These are phyloP conservation scores for Prunus campanulata DNA, from an alignment of 306 rosid genomes.

Conservation along the genomic window DNA sequence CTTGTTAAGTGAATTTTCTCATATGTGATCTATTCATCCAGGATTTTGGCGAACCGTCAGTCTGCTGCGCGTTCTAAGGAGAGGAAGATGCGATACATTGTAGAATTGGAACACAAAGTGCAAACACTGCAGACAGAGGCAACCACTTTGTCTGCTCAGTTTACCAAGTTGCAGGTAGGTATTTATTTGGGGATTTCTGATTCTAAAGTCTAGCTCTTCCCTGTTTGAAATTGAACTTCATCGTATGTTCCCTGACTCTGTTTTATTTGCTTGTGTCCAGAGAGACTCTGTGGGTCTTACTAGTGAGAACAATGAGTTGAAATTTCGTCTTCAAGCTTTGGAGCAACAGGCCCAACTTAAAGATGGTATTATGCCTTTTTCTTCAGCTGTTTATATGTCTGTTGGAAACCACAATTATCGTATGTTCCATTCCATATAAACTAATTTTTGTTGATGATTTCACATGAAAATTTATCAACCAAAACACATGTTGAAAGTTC, in stretches of 20 bases:
- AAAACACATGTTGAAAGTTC: neutral
- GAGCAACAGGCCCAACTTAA: slow-evolving; percentile 82
- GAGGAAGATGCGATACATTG: slow-evolving; percentile 62
- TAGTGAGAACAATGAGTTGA: slow-evolving; percentile 70
- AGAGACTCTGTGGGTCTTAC: slow-evolving; percentile 55
- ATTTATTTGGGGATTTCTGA: slow-evolving; percentile 6
- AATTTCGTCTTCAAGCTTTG: slow-evolving; percentile 80
- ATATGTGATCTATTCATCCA: slow-evolving; percentile 26
- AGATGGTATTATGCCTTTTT: slow-evolving; percentile 53
- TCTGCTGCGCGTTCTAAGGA: slow-evolving; percentile 97
- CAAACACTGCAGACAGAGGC: slow-evolving; percentile 92
- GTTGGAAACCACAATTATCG: neutral
- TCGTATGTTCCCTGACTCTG: slow-evolving; percentile 1
- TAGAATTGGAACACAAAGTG: slow-evolving; percentile 85
- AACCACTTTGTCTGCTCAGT: slow-evolving; percentile 69
- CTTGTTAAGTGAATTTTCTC: neutral
- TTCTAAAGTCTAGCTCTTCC: neutral
- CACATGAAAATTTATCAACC: neutral
- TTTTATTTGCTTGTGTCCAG: slow-evolving; percentile 30
- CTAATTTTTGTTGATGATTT: neutral
- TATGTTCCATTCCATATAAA: neutral
- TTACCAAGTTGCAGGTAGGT: slow-evolving; percentile 66
- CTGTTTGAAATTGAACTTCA: neutral
- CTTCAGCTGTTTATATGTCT: slow-evolving; percentile 11
- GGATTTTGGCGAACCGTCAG: slow-evolving; percentile 90